A percentile compares a stretch with the other conserved stretches of the same genome.
Evolutionary conservation across 345 rosid species (phyloP).

Genomic region (Populus davidiana): DNA sequence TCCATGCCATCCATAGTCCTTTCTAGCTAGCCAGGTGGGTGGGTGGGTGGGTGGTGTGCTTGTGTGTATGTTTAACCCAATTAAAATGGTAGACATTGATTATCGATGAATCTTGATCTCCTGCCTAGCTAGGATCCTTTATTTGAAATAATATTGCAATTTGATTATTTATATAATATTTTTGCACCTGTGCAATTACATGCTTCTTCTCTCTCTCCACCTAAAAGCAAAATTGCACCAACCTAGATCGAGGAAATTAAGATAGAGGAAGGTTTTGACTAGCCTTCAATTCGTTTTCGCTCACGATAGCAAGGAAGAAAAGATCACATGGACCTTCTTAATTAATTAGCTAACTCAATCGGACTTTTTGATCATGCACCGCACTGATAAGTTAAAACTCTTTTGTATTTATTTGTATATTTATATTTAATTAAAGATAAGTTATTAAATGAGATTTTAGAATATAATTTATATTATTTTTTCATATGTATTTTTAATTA

Average conservation of each 20-base stretch:
- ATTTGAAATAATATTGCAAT: not conserved
- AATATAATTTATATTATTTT: too few relatives aligned
- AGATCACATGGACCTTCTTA: not conserved
- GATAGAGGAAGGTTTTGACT: not conserved
- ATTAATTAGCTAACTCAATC: too few relatives aligned
- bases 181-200: too few relatives aligned
- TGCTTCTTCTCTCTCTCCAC: not conserved
- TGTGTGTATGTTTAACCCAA: not conserved
- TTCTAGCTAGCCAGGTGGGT: not conserved
- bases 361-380: too few relatives aligned
- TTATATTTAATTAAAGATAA: too few relatives aligned
- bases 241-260: not conserved
- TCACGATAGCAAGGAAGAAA: not conserved
- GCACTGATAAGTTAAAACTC: too few relatives aligned
- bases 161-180: not conserved
- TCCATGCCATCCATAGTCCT: not conserved
- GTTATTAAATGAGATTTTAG: too few relatives aligned
- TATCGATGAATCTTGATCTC: too few relatives aligned
- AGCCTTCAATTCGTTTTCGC: not conserved
- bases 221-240: not conserved
- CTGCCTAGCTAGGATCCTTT: too few relatives aligned
- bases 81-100: not conserved
- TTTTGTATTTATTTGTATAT: too few relatives aligned
- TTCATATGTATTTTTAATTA: accelerated
- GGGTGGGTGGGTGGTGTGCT: not conserved